Percentiles rank a stretch among this genome's conserved stretches.
These are phyloP conservation scores for Ulota crispa DNA, from an alignment of 225 moss, liverwort and hornwort genomes.

Conservation along the genomic window DNA sequence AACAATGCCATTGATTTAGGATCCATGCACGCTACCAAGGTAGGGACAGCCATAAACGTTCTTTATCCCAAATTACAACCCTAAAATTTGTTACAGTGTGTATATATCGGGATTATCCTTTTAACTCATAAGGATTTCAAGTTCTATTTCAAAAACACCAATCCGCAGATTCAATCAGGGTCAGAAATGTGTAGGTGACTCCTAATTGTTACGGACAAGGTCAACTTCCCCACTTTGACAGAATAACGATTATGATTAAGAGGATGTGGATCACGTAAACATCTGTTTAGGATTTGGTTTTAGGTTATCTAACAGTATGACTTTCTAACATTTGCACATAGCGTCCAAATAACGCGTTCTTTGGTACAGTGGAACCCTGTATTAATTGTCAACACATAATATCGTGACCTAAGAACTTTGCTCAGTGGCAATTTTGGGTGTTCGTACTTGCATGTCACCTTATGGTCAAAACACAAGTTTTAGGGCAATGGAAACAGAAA, in stretches of 20 bases:
- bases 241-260: not conserved
- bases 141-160: not conserved
- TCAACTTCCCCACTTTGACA: not conserved
- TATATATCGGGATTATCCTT: not conserved
- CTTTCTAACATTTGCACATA: not conserved
- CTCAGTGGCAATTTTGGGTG: not conserved
- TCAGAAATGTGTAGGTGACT: not conserved
- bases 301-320: not conserved
- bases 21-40: not conserved
- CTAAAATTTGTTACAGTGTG: not conserved
- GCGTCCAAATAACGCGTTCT: not conserved
- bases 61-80: not conserved
- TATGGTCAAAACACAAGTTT: not conserved
- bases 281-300: not conserved
- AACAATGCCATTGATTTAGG: not conserved
- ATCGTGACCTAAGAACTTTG: not conserved
- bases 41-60: not conserved
- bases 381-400: not conserved
- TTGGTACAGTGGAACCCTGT: not conserved
- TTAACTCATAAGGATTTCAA: not conserved
- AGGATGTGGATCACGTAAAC: not conserved
- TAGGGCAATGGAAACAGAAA: not conserved
- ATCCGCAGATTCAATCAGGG: not conserved
- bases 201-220: not conserved
- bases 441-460: not conserved